Base-by-base conservation (phyloP, 331 rosid genomes). In the Prunus yedoensis region DNA sequence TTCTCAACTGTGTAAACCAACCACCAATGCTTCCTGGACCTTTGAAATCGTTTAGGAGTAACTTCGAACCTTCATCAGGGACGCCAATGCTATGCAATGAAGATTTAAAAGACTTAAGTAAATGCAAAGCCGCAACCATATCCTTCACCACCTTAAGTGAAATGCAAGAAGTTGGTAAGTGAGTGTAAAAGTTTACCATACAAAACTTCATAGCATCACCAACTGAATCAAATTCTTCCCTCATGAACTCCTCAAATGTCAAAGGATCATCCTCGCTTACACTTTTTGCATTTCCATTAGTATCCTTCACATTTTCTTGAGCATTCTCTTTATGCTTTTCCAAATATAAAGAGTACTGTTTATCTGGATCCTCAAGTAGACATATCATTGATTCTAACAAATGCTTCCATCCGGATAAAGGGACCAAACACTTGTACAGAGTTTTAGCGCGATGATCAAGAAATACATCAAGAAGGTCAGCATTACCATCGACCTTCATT, bases 91-190 rank as follows among this genome's bases (percentile, higher is more conserved):
- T 35, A 15, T 10, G 43, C 78, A 82, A 2, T 8, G 72, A 73
- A 7, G 3, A 50, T 85, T 77, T 76, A 49, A 81, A 61, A 21
- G 71, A 62, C 10, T 63, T 53, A 8, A 89, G 78, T 62, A 77
- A 76, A 16, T 38, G 51, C 23, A 56, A 68, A 50, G 79, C 84
- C 54, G 10, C 17, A 17, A 70, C 52, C 81, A 81, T 83, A 10
- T 62, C 41, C 47, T 63, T 70, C 12, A 50, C 46, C 5, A 20
- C 74, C 16, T 60, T 20, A 1, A 73, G 50, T 15, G 88, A 73
- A 68, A 87, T 54, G 10, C 72, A 30, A 70, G 80, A 77, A 28
- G 91, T 85, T 5, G 87, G 91, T 30, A 63, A 32, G 35, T 27
- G 65, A 20, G 46, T 73, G 46, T 10, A n/a, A 20, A 71, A 65